Evolutionary conservation across 2,329 filamentous ascomycete species (phyloP).

Genomic region (Colletotrichum magnum): DNA sequence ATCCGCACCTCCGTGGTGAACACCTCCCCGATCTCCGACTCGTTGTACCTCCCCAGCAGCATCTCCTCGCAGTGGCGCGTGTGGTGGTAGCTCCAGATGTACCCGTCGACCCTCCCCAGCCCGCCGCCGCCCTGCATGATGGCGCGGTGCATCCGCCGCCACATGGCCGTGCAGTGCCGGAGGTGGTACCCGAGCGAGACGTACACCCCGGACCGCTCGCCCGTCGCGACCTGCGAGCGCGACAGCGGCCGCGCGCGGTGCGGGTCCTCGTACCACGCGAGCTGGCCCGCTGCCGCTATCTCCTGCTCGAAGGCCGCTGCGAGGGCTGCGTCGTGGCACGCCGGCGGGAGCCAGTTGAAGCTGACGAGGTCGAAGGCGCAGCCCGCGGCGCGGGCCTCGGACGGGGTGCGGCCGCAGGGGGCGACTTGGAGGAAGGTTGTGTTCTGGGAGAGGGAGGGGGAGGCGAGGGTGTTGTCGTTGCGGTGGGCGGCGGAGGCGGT

Average conservation of each 20-base stretch:
- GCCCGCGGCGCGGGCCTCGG: constrained; percentile 31
- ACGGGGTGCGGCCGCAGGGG: constrained; percentile 29
- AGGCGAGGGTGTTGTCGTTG: constrained; percentile 37
- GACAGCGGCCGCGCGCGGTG: constrained; percentile 6
- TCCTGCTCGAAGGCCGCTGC: constrained; percentile 21
- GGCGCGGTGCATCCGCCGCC: constrained; percentile 35
- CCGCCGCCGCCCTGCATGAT: constrained; percentile 28
- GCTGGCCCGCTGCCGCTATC: constrained; percentile 2
- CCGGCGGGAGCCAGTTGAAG: constrained; percentile 38
- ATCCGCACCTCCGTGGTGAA: constrained; percentile 36
- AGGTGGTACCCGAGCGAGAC: constrained; percentile 32
- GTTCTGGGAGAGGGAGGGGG: not conserved
- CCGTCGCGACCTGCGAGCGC: constrained; percentile 20
- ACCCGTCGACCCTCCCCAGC: constrained; percentile 27
- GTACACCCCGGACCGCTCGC: constrained; percentile 23
- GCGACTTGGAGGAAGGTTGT: constrained; percentile 15
- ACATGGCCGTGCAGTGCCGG: constrained; percentile 38
- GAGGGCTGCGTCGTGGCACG: constrained; percentile 35
- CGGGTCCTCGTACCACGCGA: constrained; percentile 29
- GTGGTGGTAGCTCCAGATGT: constrained; percentile 38
- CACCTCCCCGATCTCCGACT: not conserved
- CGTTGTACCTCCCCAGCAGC: constrained; percentile 17
- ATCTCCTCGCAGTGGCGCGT: constrained; percentile 37
- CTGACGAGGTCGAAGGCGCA: constrained; percentile 33
- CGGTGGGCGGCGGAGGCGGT: constrained; percentile 7